A percentile compares a stretch with the other conserved stretches of the same genome.
These are phyloP conservation scores for Pseudognaphalium luteoalbum DNA, from an alignment of 129 eudicot species.

Conservation along the genomic window DNA sequence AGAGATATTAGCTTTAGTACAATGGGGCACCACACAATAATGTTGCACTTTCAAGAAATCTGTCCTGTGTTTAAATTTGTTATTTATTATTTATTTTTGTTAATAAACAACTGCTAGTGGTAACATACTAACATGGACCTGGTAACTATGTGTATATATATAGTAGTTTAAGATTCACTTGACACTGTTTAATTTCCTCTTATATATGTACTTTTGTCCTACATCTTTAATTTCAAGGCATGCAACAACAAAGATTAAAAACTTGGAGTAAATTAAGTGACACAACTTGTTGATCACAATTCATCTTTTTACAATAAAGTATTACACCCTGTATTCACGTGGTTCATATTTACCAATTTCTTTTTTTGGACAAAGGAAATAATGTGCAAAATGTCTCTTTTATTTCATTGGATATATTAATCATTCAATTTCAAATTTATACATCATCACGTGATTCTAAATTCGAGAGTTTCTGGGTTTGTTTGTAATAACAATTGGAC, in stretches of 20 bases:
- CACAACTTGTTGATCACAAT: not conserved
- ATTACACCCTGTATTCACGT: not conserved
- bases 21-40: not conserved
- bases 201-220: constrained; percentile 8
- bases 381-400: too few relatives aligned
- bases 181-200: constrained; percentile 21
- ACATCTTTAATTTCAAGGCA: constrained; percentile 1
- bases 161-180: not conserved
- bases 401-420: too few relatives aligned
- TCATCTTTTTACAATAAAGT: not conserved
- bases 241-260: not conserved
- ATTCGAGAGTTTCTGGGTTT: too few relatives aligned
- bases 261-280: not conserved
- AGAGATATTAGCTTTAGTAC: not conserved
- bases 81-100: not conserved
- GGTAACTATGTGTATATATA: too few relatives aligned
- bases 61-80: not conserved
- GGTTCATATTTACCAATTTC: not conserved
- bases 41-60: not conserved
- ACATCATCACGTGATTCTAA: too few relatives aligned
- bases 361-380: too few relatives aligned
- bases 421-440: too few relatives aligned
- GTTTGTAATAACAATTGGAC: too few relatives aligned
- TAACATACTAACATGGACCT: too few relatives aligned
- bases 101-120: not conserved